These are phyloP conservation scores for Flaveria ramosissima DNA, from an alignment of 129 eudicot genomes.

Conservation along the genomic window DNA sequence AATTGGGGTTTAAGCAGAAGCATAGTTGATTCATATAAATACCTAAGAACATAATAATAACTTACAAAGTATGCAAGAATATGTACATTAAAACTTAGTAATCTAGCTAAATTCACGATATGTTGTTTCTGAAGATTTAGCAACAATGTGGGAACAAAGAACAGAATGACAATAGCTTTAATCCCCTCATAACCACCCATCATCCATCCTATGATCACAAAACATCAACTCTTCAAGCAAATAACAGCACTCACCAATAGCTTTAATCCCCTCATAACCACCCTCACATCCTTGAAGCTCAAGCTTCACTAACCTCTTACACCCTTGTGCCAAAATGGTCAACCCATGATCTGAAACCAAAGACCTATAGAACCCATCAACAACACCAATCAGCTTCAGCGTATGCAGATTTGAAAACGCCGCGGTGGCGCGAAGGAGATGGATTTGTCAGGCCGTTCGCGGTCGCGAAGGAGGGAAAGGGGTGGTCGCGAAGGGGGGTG, in stretches of 20 bases:
- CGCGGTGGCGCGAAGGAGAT: no score
- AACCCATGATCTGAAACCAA: constrained; percentile 75
- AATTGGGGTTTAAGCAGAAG: background rate
- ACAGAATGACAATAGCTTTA: background rate
- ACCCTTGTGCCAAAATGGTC: constrained; percentile 85
- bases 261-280: constrained; percentile 78
- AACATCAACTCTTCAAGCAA: constrained; percentile 79
- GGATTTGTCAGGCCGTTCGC: no score
- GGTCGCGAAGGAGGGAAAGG: no score
- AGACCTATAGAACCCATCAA: constrained; percentile 62
- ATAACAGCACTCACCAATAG: constrained; percentile 78
- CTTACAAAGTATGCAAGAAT: no score
- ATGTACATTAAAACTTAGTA: background rate
- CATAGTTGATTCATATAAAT: no score
- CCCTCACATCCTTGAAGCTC: constrained; percentile 82
- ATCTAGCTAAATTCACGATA: background rate
- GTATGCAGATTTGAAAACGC: constrained; percentile 61
- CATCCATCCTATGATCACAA: constrained; percentile 66
- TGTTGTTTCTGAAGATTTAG: constrained; percentile 4
- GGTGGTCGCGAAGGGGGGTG: no score
- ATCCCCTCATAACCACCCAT: constrained; percentile 88
- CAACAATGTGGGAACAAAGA: constrained; percentile 4
- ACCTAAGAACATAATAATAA: no score
- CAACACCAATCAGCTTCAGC: constrained; percentile 53
- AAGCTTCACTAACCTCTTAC: constrained; percentile 73